These are phyloP conservation scores for Iris macrosiphon DNA, from an alignment of 106 monocot species.

Conservation along the genomic window DNA sequence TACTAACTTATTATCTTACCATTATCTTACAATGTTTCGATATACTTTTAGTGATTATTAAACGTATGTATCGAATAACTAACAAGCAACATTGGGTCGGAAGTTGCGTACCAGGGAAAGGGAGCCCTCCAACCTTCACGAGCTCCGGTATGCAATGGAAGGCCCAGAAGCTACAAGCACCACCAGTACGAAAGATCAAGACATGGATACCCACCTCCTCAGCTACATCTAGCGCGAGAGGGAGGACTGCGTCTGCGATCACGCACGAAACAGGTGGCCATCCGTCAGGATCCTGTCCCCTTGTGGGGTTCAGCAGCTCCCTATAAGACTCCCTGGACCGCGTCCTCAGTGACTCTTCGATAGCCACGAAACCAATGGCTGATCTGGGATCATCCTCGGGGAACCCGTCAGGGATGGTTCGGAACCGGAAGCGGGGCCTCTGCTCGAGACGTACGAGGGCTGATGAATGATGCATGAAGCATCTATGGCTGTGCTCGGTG, in stretches of 20 bases:
- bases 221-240: constrained; percentile 24
- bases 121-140: constrained; percentile 18
- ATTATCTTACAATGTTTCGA: no score
- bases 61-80: no score
- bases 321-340: constrained; percentile 6
- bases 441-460: constrained; percentile 9
- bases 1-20: no score
- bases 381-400: constrained; percentile 24
- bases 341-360: constrained; percentile 11
- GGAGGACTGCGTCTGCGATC: constrained; percentile 21
- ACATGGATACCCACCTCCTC: constrained; percentile 34
- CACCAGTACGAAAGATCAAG: constrained; percentile 23
- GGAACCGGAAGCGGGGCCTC: constrained; percentile 34
- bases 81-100: no score
- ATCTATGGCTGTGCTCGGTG: constrained; percentile 17
- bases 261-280: constrained; percentile 28
- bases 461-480: constrained; percentile 16
- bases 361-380: background rate
- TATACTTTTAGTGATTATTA: no score
- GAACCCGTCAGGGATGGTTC: constrained; percentile 40
- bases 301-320: background rate
- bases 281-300: background rate
- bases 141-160: constrained; percentile 25
- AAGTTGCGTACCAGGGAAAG: constrained; percentile 25
- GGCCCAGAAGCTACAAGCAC: constrained; percentile 24